Conservation (phyloP, 495 filamentous ascomycete genomes). For the Cryomyces minteri region DNA sequence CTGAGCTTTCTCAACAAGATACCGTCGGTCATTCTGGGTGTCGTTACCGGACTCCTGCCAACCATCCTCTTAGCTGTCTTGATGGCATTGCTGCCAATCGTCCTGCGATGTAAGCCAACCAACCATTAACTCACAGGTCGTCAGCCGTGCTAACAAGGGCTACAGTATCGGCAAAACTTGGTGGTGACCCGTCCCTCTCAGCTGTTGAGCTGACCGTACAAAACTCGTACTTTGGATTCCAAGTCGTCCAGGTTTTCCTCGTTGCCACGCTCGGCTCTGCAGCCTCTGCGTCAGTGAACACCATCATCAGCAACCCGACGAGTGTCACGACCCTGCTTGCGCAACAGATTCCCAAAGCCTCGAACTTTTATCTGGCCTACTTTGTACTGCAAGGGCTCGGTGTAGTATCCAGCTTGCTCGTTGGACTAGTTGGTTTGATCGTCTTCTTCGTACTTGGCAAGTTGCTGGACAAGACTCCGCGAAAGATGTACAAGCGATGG, state of each 20-base stretch:
- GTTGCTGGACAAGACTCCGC: slow-evolving; percentile 51
- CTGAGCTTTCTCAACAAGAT: slow-evolving; percentile 58
- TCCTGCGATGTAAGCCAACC: slow-evolving; percentile 48
- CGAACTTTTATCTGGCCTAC: slow-evolving; percentile 92
- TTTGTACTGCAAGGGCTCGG: slow-evolving; percentile 85
- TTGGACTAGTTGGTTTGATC: slow-evolving; percentile 63
- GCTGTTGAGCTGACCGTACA: slow-evolving; percentile 74
- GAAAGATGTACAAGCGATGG: slow-evolving; percentile 57
- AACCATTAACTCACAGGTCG: background rate
- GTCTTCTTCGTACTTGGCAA: slow-evolving; percentile 62
- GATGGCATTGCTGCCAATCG: slow-evolving; percentile 75
- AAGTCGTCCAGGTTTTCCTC: slow-evolving; percentile 88
- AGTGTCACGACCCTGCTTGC: slow-evolving; percentile 48
- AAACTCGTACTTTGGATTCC: slow-evolving; percentile 87
- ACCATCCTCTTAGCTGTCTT: slow-evolving; percentile 62
- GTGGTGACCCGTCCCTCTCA: slow-evolving; percentile 60
- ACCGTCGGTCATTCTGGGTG: slow-evolving; percentile 51
- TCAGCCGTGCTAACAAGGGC: background rate
- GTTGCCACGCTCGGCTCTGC: slow-evolving; percentile 65
- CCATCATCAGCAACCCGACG: slow-evolving; percentile 45
- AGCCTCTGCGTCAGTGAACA: slow-evolving; percentile 44
- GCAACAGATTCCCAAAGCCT: slow-evolving; percentile 53
- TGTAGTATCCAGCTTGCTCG: slow-evolving; percentile 54
- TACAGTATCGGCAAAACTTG: slow-evolving; percentile 52
- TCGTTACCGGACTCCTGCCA: slow-evolving; percentile 74